A percentile compares a stretch with the other conserved stretches of the same genome.
Conservation (phyloP, 2,329 filamentous ascomycete species). For the Dactylonectria estremocensis region DNA sequence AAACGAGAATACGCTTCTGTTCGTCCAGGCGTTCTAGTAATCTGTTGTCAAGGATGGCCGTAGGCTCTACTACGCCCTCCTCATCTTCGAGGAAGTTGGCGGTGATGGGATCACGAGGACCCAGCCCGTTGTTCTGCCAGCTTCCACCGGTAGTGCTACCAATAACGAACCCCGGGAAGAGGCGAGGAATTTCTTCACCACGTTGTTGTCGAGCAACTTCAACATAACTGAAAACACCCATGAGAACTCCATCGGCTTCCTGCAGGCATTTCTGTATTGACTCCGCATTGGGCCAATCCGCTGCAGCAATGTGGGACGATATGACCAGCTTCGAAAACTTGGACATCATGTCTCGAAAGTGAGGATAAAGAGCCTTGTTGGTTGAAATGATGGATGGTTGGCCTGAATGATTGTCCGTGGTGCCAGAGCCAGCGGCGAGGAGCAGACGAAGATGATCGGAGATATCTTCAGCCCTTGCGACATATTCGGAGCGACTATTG, state of each 20-base stretch:
- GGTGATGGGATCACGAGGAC: conserved; percentile 78
- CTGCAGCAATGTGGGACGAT: conserved; percentile 96
- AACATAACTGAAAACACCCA: conserved; percentile 96
- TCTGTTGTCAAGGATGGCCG: conserved; percentile 80
- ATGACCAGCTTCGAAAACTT: conserved; percentile 99
- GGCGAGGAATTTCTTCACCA: conserved; percentile 92
- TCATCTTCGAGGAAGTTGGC: conserved; percentile 91
- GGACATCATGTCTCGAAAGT: conserved; percentile 99
- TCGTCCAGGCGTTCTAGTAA: conserved; percentile 89
- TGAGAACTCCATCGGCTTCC: conserved; percentile 95
- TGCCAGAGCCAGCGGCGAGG: conserved; percentile 95
- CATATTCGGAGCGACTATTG: conserved; percentile 89
- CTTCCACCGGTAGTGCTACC: conserved; percentile 87
- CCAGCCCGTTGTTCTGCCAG: conserved; percentile 83
- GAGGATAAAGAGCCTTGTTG: conserved; percentile 96
- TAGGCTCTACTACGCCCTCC: conserved; percentile 80
- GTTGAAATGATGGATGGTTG: conserved; percentile 99
- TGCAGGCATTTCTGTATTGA: conserved; percentile 95
- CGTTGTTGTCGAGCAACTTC: conserved; percentile 94
- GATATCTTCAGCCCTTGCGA: conserved; percentile 95
- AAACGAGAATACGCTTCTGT: conserved; percentile 86
- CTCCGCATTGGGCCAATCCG: conserved; percentile 95
- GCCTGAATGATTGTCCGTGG: conserved; percentile 98
- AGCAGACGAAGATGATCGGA: conserved; percentile 95
- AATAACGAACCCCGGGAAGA: conserved; percentile 93